Percentiles rank a stretch among this genome's conserved stretches.
phyloP scores from a whole-genome alignment of 2,329 filamentous ascomycete species.

The Ophiobolus disseminans region DNA sequence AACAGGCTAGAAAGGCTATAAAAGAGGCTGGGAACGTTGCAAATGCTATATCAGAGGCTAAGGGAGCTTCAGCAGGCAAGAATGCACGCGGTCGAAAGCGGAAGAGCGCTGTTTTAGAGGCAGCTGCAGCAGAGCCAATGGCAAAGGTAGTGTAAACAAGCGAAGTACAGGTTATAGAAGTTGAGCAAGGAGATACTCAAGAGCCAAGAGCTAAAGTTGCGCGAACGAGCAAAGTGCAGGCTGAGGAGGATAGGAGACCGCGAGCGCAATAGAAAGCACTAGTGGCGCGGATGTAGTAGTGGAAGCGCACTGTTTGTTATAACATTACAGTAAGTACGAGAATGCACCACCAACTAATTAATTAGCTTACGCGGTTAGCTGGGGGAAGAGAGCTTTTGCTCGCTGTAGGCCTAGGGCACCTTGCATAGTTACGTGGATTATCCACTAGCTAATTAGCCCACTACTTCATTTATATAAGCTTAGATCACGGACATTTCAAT shows the following conservation, averaged over 20 bases:
- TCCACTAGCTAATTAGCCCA: too few relatives aligned
- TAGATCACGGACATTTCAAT: too few relatives aligned
- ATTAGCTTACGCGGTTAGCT: too few relatives aligned
- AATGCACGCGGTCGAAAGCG: conserved; percentile 9
- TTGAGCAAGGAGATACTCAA: conserved; percentile 2
- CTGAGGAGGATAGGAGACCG: neutral
- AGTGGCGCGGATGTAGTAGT: neutral
- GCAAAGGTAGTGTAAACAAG: neutral
- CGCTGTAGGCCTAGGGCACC: too few relatives aligned
- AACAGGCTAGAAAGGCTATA: too few relatives aligned
- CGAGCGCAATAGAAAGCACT: neutral
- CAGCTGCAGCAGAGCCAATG: neutral
- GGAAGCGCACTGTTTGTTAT: too few relatives aligned
- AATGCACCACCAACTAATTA: too few relatives aligned
- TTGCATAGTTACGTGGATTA: too few relatives aligned
- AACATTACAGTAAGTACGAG: too few relatives aligned
- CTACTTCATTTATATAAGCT: too few relatives aligned
- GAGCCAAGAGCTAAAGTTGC: neutral
- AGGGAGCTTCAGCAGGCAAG: conserved; percentile 14
- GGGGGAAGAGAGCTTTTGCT: too few relatives aligned
- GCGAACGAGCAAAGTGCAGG: neutral
- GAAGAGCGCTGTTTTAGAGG: conserved; percentile 3
- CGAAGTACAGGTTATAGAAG: conserved; percentile 2
- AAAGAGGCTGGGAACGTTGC: conserved; percentile 10
- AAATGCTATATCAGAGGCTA: conserved; percentile 23